Conservation (phyloP, 2,329 filamentous ascomycete species). For the Pseudogymnoascus sp. region DNA sequence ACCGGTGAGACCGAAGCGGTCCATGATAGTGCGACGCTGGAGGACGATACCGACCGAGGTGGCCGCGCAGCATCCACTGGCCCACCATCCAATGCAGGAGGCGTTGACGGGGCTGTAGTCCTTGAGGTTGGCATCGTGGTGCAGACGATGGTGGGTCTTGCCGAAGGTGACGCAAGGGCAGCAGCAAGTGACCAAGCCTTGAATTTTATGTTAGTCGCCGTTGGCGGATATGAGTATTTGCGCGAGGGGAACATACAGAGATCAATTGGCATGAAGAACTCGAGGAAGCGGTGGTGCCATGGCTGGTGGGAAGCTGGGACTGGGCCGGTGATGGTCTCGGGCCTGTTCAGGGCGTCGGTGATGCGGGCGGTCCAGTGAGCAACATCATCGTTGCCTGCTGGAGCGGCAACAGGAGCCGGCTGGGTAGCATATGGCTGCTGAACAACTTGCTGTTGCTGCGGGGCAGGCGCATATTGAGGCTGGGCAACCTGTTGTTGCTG, state of each 20-base stretch:
- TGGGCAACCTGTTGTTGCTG: neutral
- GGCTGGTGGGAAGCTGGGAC: conserved; percentile 5
- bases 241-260: conserved; percentile 14
- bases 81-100: conserved; percentile 23
- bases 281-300: conserved; percentile 20
- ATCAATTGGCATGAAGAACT: conserved; percentile 23
- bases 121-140: conserved; percentile 27
- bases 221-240: neutral
- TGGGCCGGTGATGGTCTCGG: conserved; percentile 10
- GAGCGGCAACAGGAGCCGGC: neutral
- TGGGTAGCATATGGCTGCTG: neutral
- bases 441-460: conserved; percentile 2
- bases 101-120: conserved; percentile 29
- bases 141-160: conserved; percentile 30
- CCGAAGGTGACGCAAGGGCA: conserved; percentile 32
- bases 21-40: conserved; percentile 24
- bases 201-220: neutral
- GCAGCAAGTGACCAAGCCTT: conserved; percentile 28
- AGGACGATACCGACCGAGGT: conserved; percentile 20
- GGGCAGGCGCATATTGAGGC: neutral
- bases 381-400: conserved; percentile 10
- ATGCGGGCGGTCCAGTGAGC: conserved; percentile 12
- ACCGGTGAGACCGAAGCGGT: conserved; percentile 24
- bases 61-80: conserved; percentile 19
- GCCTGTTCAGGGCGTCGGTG: conserved; percentile 10